Base-by-base conservation (phyloP, 139 green algal genomes). In the Diplosphaera chodatii region DNA sequence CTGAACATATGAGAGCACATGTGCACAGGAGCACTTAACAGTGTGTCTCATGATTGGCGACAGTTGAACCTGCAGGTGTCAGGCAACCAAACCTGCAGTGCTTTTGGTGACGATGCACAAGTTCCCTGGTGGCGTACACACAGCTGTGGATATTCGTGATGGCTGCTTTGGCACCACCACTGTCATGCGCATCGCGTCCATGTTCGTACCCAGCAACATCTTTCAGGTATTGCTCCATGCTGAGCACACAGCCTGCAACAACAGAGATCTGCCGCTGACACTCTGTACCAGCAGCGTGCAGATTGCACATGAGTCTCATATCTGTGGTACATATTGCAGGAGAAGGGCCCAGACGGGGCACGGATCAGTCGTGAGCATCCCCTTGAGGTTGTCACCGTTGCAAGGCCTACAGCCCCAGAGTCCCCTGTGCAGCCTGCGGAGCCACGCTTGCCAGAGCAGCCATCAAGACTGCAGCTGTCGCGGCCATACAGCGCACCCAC, bases 131-230 rank as follows among this genome's bases (percentile, higher is more conserved):
- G 48, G 48, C 48, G 25, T 59, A 1, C 65, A 76, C 40, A 77
- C 79, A 27, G 48, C 48, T 16, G 67, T 87, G 10, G 68, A 68
- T 3, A 62, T 82, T 8, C 69, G 66, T 25, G 84, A 87, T 59
- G 32, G 84, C 29, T 73, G 66, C 3, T 67, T 87, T 37, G 82
- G 82, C 22, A 74, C 78, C 32, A 66, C 64, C 34, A 69, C 78
- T 13, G 68, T 87, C 25, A 77, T 87, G 69, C 77, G 81, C 67
- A 75, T 85, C 23, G 59, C 67, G 6, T 65, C 73, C 20, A 40
- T 82, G 28, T 77, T 82, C 68, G 67, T 70, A 32, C 77, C 41
- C 8, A 63, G 18, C 63, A 64, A 29, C 32, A 63, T 59, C 48
- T 59, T 59, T 18, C 8, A n/a, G 48, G 48, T 59, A n/a, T n/a